Evolutionary conservation across 306 rosid species (phyloP).

Genomic region (Betula pendula): DNA sequence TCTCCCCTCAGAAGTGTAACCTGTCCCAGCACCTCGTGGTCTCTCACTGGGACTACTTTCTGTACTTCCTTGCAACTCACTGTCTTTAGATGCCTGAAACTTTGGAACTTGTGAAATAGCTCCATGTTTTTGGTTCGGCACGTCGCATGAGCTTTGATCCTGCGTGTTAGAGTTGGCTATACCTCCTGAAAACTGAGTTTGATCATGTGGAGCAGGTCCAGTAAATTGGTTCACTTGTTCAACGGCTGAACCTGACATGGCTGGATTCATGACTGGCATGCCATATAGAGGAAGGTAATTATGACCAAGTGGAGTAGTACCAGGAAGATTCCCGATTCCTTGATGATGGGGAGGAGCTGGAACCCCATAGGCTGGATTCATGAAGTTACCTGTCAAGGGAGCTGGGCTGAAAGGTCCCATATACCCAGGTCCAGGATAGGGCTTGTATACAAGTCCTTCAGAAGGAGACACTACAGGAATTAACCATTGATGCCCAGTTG

Average conservation of each 20-base stretch:
- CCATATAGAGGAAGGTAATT: slow-evolving; percentile 69
- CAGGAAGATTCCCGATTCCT: slow-evolving; percentile 52
- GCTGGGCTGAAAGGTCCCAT: slow-evolving; percentile 58
- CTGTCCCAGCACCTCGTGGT: slow-evolving; percentile 31
- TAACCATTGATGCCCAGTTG: slow-evolving; percentile 82
- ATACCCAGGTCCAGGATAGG: slow-evolving; percentile 72
- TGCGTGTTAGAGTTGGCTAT: slow-evolving; percentile 37
- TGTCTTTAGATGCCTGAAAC: slow-evolving; percentile 42
- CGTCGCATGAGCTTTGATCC: slow-evolving; percentile 45
- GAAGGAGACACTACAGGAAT: slow-evolving; percentile 88
- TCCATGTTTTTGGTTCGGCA: slow-evolving; percentile 43
- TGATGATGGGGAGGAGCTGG: slow-evolving; percentile 51
- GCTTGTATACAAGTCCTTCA: slow-evolving; percentile 95
- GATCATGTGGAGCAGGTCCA: slow-evolving; percentile 35
- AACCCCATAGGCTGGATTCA: slow-evolving; percentile 62
- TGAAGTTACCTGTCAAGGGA: slow-evolving; percentile 47
- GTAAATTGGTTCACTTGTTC: slow-evolving; percentile 54
- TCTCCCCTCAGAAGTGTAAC: slow-evolving; percentile 43
- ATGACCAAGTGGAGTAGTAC: slow-evolving; percentile 49
- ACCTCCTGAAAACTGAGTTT: slow-evolving; percentile 33
- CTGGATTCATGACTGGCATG: slow-evolving; percentile 54
- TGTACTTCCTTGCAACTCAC: slow-evolving; percentile 67
- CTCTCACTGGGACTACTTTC: slow-evolving; percentile 60
- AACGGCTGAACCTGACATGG: slow-evolving; percentile 53
- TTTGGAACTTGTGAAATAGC: slow-evolving; percentile 34